phyloP scores from a whole-genome alignment of 208 protist genomes.

The Cochliopodium minus region DNA sequence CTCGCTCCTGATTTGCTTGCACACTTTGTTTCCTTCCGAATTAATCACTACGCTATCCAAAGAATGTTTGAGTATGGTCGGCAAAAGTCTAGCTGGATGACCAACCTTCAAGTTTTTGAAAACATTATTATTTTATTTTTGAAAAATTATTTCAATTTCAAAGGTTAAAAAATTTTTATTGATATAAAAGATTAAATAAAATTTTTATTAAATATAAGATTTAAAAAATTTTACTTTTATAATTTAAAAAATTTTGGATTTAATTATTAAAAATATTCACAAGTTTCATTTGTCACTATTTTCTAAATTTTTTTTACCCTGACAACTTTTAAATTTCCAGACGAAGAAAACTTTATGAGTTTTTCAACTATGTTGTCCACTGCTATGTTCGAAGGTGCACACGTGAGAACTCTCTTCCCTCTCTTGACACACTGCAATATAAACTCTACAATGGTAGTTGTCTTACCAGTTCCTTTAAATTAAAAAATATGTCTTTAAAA shows the following conservation, averaged over 20 bases:
- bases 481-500: not conserved
- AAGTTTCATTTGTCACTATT: too few species aligned
- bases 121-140: not conserved
- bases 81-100: conserved; percentile 35
- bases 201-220: not conserved
- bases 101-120: conserved; percentile 21
- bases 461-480: conserved; percentile 27
- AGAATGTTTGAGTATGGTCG: conserved; percentile 23
- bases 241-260: too few species aligned
- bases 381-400: conserved; percentile 38
- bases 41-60: conserved; percentile 21
- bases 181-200: not conserved
- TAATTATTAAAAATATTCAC: too few species aligned
- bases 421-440: conserved; percentile 27
- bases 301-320: too few species aligned
- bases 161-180: not conserved
- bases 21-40: conserved; percentile 9
- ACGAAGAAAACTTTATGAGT: conserved; percentile 6
- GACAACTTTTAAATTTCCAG: too few species aligned
- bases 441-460: conserved; percentile 41
- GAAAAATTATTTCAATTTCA: not conserved
- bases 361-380: conserved; percentile 43
- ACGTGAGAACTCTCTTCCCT: conserved; percentile 27
- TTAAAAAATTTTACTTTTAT: too few species aligned
- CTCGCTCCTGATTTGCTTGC: conserved; percentile 21